A percentile compares a stretch with the other conserved stretches of the same genome.
phyloP scores from a whole-genome alignment of 2,329 filamentous ascomycete species.

The Botryotinia convoluta region DNA sequence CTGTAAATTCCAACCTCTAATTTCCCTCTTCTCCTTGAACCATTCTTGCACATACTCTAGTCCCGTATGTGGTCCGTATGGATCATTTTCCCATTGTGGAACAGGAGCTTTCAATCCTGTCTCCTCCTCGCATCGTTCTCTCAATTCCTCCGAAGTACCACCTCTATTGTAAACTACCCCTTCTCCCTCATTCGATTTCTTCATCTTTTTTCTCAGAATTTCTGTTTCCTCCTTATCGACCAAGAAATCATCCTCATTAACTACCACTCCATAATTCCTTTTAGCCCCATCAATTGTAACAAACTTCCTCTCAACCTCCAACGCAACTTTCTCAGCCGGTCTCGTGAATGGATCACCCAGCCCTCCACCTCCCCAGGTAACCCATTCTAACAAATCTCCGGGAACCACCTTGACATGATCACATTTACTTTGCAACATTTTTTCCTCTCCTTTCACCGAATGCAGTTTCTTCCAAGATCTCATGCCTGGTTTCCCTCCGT shows the following conservation, averaged over 20 bases:
- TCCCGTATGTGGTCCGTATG: conserved; percentile 6
- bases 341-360: conserved; percentile 6
- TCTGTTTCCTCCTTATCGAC: not conserved
- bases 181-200: not conserved
- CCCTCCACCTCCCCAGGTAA: conserved; percentile 12
- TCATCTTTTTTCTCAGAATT: conserved; percentile 1
- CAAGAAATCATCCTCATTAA: conserved; percentile 1
- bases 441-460: not conserved
- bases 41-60: conserved; percentile 11
- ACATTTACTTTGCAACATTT: conserved; percentile 13
- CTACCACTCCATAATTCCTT: conserved; percentile 8
- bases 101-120: conserved; percentile 8
- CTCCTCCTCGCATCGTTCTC: conserved; percentile 6
- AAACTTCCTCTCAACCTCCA: conserved; percentile 14
- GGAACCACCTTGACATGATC: conserved; percentile 10
- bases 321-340: conserved; percentile 11
- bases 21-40: conserved; percentile 14
- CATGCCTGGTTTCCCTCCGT: not conserved
- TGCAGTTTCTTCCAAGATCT: conserved; percentile 14
- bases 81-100: conserved; percentile 16
- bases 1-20: not conserved
- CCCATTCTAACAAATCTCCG: conserved; percentile 16
- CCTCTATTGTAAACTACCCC: conserved; percentile 6
- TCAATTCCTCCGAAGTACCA: conserved; percentile 1
- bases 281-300: not conserved